A percentile compares a stretch with the other conserved stretches of the same genome.
Conservation (phyloP, 163 green algal species). For the Prototheca wickerhamii region DNA sequence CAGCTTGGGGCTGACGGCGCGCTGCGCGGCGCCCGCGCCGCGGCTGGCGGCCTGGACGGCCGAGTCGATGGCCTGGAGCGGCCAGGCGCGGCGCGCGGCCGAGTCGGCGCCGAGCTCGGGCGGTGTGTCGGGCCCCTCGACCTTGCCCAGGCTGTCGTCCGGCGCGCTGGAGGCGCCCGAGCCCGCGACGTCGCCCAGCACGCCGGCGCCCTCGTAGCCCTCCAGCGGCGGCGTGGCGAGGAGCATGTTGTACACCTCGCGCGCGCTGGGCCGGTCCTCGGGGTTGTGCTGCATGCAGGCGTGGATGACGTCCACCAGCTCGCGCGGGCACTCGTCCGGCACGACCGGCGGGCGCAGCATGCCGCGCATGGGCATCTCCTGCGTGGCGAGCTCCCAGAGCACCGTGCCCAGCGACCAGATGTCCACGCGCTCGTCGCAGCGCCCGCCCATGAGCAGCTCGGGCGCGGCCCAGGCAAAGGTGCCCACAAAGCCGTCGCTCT, state of each 20-base stretch:
- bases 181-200: not conserved
- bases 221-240: not conserved
- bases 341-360: slow-evolving; percentile 5
- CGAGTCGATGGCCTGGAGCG: not conserved
- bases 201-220: not conserved
- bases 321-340: slow-evolving; percentile 18
- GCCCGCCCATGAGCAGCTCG: slow-evolving; percentile 13
- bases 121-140: not conserved
- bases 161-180: too few relatives aligned
- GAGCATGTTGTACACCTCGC: slow-evolving; percentile 1
- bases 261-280: not conserved
- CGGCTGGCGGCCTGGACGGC: not conserved
- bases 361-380: slow-evolving; percentile 8
- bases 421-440: slow-evolving; percentile 5
- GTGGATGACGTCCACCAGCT: slow-evolving; percentile 5
- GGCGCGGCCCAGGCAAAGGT: slow-evolving; percentile 16
- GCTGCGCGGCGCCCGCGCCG: not conserved
- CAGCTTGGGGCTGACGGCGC: not conserved
- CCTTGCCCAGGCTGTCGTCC: not conserved
- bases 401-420: slow-evolving; percentile 13
- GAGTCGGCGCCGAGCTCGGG: too few relatives aligned
- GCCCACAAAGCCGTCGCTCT: slow-evolving; percentile 6
- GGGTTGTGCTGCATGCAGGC: slow-evolving; percentile 2
- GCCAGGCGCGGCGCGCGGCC: too few relatives aligned
- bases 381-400: slow-evolving; percentile 19